These are phyloP conservation scores for Adansonia rubrostipa DNA, from an alignment of 441 rosid species.

Conservation along the genomic window DNA sequence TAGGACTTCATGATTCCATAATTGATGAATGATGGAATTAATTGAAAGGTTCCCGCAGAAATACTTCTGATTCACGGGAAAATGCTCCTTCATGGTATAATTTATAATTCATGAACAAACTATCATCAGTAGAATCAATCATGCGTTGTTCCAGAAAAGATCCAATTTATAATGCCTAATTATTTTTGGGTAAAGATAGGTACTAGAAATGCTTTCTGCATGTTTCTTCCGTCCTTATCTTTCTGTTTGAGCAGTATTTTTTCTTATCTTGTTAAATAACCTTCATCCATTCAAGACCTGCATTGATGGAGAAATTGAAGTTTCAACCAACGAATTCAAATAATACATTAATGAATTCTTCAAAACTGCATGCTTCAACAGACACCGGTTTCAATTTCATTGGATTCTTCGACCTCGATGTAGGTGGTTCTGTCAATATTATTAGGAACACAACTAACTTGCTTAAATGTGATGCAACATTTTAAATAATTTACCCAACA, in stretches of 20 bases:
- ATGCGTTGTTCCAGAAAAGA: not conserved
- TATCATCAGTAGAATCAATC: conserved; percentile 11
- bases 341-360: not conserved
- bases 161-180: not conserved
- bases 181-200: not conserved
- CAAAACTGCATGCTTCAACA: not conserved
- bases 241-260: not conserved
- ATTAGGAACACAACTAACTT: not conserved
- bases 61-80: not conserved
- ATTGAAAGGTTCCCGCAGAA: conserved; percentile 7
- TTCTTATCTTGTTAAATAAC: not conserved
- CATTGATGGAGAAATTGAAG: conserved; percentile 10
- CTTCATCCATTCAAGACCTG: conserved; percentile 3
- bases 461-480: not conserved
- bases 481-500: not conserved
- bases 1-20: not conserved
- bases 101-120: conserved; percentile 13
- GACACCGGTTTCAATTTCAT: not conserved
- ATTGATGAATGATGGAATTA: conserved; percentile 14
- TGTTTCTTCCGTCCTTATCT: not conserved
- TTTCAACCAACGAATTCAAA: not conserved
- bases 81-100: not conserved
- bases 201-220: not conserved
- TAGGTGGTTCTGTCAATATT: not conserved
- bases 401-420: not conserved